Base-by-base conservation (phyloP, 495 filamentous ascomycete species). In the Xylaria scruposa region DNA sequence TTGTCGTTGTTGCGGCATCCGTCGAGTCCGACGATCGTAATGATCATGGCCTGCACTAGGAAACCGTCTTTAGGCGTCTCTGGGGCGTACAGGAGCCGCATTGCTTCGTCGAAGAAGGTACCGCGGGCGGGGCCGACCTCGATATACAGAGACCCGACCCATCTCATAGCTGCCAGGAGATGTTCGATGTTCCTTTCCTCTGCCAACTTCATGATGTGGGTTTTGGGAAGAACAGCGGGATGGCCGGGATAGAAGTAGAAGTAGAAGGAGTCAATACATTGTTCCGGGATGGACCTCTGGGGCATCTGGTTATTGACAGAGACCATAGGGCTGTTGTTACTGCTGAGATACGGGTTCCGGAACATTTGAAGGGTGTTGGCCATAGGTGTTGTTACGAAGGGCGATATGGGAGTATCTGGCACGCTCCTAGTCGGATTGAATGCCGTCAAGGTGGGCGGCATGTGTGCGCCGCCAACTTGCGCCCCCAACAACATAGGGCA, bases 11-110 rank as follows among this genome's bases (percentile, higher is more conserved):
- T 88, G 74, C 91, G 91, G 64, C 86, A 88, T 26, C 91, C 92
- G 77, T 97, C 92, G 24, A 97, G 84, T 2, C 91, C 92, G 74
- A 97, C 90, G 10, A 94, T 87, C 49, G 93, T 85, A 17, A 97
- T 83, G 59, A 97, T 78, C 73, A 95, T 84, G 0, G 93, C 91
- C 80, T 97, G 94, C 4, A 97, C 88, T 68, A 87, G 81, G 76
- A 90, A 93, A 3, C 88, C 91, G 76, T 92, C 88, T 71, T 86
- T 85, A 12, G 85, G 75, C 19, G 83, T 83, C 13, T 81, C 82
- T 5, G 83, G 78, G 33, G 83, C 80, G 62, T 89, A 87, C 36
- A 88, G 77, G 4, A 84, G 78, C 26, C 83, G 78, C 74, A 91
- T 85, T 13, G 90, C 88, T 29, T 90, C 85, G 33, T 87, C 88